Conservation (phyloP, 139 green algal species). For the Closterium sp. region DNA sequence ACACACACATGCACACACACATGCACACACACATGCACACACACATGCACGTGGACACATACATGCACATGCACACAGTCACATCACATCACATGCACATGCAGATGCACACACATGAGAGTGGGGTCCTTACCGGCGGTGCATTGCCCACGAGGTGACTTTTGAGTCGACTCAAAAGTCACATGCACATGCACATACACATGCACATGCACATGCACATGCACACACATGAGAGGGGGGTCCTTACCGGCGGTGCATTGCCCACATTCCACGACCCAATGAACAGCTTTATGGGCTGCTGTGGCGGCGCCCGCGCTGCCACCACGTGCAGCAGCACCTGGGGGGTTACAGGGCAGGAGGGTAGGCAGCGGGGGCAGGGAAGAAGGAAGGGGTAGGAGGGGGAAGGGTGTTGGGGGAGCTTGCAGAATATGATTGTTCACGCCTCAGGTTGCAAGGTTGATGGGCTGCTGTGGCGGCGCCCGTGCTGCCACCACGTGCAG, state of each 20-base stretch:
- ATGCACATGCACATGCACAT: too few species aligned
- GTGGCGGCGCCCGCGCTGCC: neutral
- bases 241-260: neutral
- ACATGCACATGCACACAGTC: neutral
- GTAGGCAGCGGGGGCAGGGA: too few species aligned
- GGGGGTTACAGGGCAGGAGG: neutral
- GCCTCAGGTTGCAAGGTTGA: neutral
- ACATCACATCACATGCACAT: too few species aligned
- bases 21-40: neutral
- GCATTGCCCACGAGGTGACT: too few species aligned
- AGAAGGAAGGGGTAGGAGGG: too few species aligned
- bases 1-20: neutral
- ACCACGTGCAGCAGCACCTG: conserved; percentile 10
- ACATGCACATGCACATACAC: neutral
- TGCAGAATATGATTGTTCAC: neutral
- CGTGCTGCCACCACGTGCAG: neutral
- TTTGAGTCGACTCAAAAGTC: too few species aligned
- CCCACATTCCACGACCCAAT: neutral
- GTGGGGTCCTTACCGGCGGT: too few species aligned
- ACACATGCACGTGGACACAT: neutral
- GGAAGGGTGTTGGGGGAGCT: too few species aligned
- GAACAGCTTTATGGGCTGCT: neutral
- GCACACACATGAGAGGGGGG: too few species aligned
- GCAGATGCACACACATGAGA: too few species aligned
- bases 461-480: neutral